Evolutionary conservation across 1,284 basidiomycete species (phyloP).

Genomic region (Exobasidium cylindrosporum): DNA sequence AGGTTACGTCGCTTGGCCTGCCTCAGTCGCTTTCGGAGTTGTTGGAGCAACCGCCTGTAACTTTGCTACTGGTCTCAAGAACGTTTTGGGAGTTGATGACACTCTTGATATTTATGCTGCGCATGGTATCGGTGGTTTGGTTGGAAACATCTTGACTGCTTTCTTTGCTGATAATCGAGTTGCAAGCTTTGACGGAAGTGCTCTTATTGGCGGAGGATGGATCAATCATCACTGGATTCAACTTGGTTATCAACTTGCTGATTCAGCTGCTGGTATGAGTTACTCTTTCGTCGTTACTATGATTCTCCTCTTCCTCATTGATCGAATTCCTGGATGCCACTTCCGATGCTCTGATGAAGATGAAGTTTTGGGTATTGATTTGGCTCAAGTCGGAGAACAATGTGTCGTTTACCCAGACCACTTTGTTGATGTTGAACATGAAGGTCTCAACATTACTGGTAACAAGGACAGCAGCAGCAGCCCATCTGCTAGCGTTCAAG

Average conservation of each 20-base stretch:
- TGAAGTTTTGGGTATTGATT: conserved; percentile 89
- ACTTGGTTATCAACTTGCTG: conserved; percentile 81
- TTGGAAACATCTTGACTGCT: conserved; percentile 79
- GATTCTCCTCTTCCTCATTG: conserved; percentile 85
- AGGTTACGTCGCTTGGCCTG: conserved; percentile 65
- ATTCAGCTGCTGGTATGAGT: conserved; percentile 60
- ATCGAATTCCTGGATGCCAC: conserved; percentile 80
- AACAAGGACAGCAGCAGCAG: background rate
- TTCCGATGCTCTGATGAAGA: conserved; percentile 76
- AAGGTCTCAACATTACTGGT: conserved; percentile 3
- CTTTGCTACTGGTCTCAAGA: conserved; percentile 91
- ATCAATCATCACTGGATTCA: conserved; percentile 72
- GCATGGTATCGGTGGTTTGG: conserved; percentile 81
- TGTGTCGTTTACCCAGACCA: conserved; percentile 14
- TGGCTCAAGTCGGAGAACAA: conserved; percentile 82
- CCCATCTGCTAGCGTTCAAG: conserved; percentile 7
- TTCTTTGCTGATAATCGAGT: conserved; percentile 84
- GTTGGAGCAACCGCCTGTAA: conserved; percentile 65
- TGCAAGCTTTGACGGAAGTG: conserved; percentile 76
- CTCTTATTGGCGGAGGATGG: conserved; percentile 72
- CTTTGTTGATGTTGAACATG: conserved; percentile 6
- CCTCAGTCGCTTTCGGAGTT: conserved; percentile 69
- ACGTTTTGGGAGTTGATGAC: conserved; percentile 55
- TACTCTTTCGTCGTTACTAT: conserved; percentile 56
- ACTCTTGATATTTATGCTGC: conserved; percentile 73